Evolutionary conservation across 805 yeast genomes (phyloP).

Genomic region (Kluyveromyces nonfermentans): DNA sequence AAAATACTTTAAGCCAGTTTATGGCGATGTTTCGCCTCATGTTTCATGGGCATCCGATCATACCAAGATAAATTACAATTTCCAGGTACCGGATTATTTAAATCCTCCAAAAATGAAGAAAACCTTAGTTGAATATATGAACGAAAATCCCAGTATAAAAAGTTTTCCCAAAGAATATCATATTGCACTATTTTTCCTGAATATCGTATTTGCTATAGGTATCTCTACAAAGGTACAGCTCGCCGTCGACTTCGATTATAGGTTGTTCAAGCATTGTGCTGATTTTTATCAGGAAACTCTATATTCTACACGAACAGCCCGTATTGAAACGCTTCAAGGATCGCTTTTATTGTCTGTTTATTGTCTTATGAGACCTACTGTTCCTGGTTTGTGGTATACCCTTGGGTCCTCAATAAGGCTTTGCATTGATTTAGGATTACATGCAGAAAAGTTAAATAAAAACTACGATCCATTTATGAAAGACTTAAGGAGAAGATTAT

Average conservation of each 20-base stretch:
- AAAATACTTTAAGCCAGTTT: conserved; percentile 64
- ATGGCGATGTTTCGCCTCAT: conserved; percentile 52
- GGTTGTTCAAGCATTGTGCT: conserved; percentile 62
- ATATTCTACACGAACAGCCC: conserved; percentile 42
- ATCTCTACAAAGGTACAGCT: conserved; percentile 63
- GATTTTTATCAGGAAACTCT: conserved; percentile 47
- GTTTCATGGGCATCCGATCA: conserved; percentile 50
- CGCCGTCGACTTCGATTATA: conserved; percentile 56
- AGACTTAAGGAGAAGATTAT: conserved; percentile 66
- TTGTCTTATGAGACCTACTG: conserved; percentile 79
- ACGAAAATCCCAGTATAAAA: conserved; percentile 35
- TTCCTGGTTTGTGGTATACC: conserved; percentile 90
- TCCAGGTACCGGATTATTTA: conserved; percentile 17
- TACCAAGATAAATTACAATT: conserved; percentile 35
- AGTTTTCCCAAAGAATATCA: conserved; percentile 40
- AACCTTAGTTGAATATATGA: not conserved
- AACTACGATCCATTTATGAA: conserved; percentile 43
- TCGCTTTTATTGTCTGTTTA: conserved; percentile 58
- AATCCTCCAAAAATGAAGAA: conserved; percentile 4
- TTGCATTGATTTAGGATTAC: conserved; percentile 78
- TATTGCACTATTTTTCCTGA: conserved; percentile 57
- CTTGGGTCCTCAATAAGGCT: conserved; percentile 71
- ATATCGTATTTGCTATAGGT: conserved; percentile 73
- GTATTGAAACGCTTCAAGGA: conserved; percentile 67
- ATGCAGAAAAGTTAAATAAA: conserved; percentile 45